These are phyloP conservation scores for Endothia cerciana DNA, from an alignment of 2,329 filamentous ascomycete genomes.

Conservation along the genomic window DNA sequence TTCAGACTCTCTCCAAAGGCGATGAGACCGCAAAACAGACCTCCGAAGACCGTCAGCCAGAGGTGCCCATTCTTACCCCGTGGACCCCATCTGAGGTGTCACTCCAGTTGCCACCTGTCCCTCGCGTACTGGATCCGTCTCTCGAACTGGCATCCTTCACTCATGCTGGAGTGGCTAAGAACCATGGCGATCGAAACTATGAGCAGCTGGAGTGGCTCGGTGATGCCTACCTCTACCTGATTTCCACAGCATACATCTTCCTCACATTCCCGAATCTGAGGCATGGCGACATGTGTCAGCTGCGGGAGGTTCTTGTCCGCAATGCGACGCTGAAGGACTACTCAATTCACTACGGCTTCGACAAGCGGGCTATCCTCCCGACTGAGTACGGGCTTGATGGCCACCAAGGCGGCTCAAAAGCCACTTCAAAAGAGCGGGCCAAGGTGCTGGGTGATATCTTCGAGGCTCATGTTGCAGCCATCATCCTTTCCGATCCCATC, in stretches of 20 bases:
- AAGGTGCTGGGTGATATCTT: slow-evolving; percentile 88
- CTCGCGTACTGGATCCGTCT: slow-evolving; percentile 60
- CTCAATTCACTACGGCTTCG: slow-evolving; percentile 71
- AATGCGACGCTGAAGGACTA: slow-evolving; percentile 78
- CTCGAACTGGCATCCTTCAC: slow-evolving; percentile 69
- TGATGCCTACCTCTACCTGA: slow-evolving; percentile 81
- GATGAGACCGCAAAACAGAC: slow-evolving; percentile 1
- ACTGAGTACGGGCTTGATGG: slow-evolving; percentile 45
- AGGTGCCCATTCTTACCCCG: slow-evolving; percentile 41
- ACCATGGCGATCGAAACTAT: slow-evolving; percentile 58
- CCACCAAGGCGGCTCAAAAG: slow-evolving; percentile 42
- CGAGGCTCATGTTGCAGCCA: slow-evolving; percentile 84
- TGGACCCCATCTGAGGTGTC: slow-evolving; percentile 58
- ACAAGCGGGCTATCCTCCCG: slow-evolving; percentile 64
- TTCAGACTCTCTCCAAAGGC: slow-evolving; percentile 17
- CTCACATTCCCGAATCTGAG: slow-evolving; percentile 68
- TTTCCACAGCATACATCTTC: slow-evolving; percentile 76
- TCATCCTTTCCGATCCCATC: slow-evolving; percentile 69
- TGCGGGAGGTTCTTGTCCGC: slow-evolving; percentile 79
- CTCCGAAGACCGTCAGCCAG: not conserved
- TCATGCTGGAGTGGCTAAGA: slow-evolving; percentile 57
- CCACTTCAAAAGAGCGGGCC: slow-evolving; percentile 56
- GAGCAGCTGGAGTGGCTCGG: slow-evolving; percentile 88
- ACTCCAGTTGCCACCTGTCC: slow-evolving; percentile 58
- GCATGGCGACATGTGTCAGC: slow-evolving; percentile 71